Evolutionary conservation across 345 rosid species (phyloP).

Genomic region (Populus davidiana): DNA sequence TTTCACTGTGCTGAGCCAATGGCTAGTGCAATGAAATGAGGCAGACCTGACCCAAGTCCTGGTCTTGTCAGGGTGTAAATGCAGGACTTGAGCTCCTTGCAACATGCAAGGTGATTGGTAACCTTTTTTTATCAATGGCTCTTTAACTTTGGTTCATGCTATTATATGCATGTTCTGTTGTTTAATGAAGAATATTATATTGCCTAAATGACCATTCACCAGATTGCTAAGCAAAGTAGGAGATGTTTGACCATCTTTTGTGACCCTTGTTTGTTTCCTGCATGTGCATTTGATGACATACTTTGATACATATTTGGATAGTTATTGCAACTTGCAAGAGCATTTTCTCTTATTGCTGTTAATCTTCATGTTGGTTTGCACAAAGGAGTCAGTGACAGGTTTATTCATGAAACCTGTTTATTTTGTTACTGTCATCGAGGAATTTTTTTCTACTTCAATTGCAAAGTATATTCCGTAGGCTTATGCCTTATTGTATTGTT

Average conservation of each 20-base stretch:
- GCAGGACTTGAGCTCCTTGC: neutral
- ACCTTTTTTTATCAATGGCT: neutral
- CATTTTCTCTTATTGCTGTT: neutral
- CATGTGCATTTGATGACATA: neutral
- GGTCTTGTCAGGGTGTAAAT: neutral
- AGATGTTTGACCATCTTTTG: neutral
- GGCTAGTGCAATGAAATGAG: neutral
- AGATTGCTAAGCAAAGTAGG: neutral
- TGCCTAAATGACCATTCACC: neutral
- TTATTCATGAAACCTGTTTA: neutral
- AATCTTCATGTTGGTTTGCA: neutral
- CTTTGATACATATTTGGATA: neutral
- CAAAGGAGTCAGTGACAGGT: neutral
- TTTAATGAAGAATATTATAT: neutral
- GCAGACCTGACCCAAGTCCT: neutral
- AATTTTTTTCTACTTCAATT: neutral
- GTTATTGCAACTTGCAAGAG: neutral
- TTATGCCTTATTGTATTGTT: slow-evolving; percentile 22
- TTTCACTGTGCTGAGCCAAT: neutral
- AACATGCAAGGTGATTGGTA: neutral
- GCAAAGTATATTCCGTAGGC: neutral
- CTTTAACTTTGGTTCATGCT: neutral
- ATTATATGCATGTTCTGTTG: neutral
- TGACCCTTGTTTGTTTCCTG: neutral
- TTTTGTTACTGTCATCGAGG: neutral